These are phyloP conservation scores for Anthracocystis walkeri DNA, from an alignment of 1,284 basidiomycete genomes.

Conservation along the genomic window DNA sequence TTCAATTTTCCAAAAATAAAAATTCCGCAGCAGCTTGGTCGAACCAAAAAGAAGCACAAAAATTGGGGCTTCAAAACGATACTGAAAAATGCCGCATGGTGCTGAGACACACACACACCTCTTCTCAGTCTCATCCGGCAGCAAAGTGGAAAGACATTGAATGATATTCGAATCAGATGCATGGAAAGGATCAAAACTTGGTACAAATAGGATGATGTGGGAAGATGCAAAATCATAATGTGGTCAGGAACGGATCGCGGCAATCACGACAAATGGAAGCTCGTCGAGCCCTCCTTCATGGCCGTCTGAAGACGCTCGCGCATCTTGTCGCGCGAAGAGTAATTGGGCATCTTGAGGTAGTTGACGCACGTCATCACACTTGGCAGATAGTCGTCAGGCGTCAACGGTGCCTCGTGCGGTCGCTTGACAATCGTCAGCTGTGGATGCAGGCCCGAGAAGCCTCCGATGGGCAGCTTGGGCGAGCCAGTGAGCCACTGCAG, in stretches of 20 bases:
- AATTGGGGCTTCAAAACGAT: neutral
- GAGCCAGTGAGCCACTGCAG: conserved; percentile 98
- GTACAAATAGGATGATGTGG: neutral
- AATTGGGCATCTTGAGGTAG: conserved; percentile 68
- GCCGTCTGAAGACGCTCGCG: conserved; percentile 58
- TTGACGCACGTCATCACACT: conserved; percentile 99
- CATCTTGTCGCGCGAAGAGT: conserved; percentile 64
- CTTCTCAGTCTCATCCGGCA: too few relatives aligned
- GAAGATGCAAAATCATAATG: neutral
- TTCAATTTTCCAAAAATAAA: neutral
- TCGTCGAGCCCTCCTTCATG: conserved; percentile 65
- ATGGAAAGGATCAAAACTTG: neutral
- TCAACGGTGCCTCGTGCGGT: conserved; percentile 81
- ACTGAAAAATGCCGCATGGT: neutral
- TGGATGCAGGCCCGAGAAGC: conserved; percentile 94
- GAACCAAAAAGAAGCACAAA: neutral
- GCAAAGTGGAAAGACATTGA: too few relatives aligned
- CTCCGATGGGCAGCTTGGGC: conserved; percentile 78
- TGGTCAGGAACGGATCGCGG: neutral
- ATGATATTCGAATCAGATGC: too few relatives aligned
- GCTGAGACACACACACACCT: too few relatives aligned
- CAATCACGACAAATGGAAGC: conserved; percentile 65
- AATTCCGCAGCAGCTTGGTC: neutral
- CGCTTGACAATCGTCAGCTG: conserved; percentile 96
- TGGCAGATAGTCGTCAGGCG: conserved; percentile 93